Conservation (phyloP, 2,329 filamentous ascomycete genomes). For the Fusarium nanum region DNA sequence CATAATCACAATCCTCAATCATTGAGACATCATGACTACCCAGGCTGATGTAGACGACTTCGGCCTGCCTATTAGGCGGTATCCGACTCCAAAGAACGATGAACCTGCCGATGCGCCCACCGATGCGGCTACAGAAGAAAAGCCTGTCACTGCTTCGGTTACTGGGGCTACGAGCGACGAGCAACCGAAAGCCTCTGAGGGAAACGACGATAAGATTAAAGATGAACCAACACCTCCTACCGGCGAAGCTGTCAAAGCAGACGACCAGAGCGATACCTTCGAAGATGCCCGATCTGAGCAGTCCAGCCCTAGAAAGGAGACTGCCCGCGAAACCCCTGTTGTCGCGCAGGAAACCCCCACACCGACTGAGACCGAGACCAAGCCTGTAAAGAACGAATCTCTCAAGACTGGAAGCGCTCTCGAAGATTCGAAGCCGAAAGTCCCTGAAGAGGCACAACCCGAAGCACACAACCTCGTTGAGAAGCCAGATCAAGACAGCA, state of each 20-base stretch:
- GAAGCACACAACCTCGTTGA: not conserved
- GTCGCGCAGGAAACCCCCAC: conserved; percentile 3
- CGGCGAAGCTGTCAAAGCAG: conserved; percentile 33
- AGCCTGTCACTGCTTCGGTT: conserved; percentile 1
- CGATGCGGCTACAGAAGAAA: conserved; percentile 28
- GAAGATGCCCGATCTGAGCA: conserved; percentile 53
- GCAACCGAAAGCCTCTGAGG: conserved; percentile 2
- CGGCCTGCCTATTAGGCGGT: conserved; percentile 72
- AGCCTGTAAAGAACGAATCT: conserved; percentile 18
- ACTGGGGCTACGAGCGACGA: conserved; percentile 18
- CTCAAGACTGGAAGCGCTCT: conserved; percentile 13
- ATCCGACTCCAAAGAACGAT: conserved; percentile 49
- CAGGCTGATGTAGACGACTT: conserved; percentile 73
- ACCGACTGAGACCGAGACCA: conserved; percentile 7
- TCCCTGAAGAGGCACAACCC: not conserved
- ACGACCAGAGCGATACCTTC: conserved; percentile 55
- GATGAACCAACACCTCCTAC: conserved; percentile 3
- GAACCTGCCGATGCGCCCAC: conserved; percentile 28
- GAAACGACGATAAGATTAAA: conserved; percentile 13
- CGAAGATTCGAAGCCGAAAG: conserved; percentile 10
- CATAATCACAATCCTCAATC: conserved; percentile 5
- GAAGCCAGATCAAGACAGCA: conserved; percentile 11
- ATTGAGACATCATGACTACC: conserved; percentile 42
- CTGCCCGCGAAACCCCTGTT: not conserved
- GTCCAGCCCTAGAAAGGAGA: conserved; percentile 39